Evolutionary conservation across 2,329 filamentous ascomycete genomes (phyloP), one percentile per base, ranked within the genome.

Genomic region (Exutisphaerella laricina): DNA sequence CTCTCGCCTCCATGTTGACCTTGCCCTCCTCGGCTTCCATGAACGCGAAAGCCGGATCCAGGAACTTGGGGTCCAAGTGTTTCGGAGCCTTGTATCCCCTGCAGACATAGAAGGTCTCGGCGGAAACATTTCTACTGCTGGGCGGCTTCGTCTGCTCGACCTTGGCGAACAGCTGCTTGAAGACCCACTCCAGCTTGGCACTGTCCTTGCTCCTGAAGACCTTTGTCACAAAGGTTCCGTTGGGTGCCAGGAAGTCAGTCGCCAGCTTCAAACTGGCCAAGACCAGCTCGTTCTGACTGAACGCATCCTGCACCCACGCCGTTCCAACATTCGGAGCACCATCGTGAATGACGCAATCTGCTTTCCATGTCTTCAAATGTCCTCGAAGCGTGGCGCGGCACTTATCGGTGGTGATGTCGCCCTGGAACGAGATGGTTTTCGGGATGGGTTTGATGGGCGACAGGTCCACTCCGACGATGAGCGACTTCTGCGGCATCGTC

Each of bases 31-130:
- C 73, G n/a, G 96, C 71, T 65, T 98, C 92, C 22, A 89, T 89
- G 60, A 98, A 98, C 21, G 97, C 92, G 44, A 85, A 80, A 53
- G 80, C 80, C 4, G 92, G 80, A 59, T 98, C 92, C 39, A 98
- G 73, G 63, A 98, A 94, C 54, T 86, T 86, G 7, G 90, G 88
- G 60, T 98, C 92, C 46, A 98, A 79, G 51, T 81, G 78, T 69
- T 96, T 97, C 3, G 92, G 92, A 0, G 90, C 90, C 69, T 96
- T 97, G 74, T 81, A 98, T 14, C 90, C 92, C 54, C 84, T 80
- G 68, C 90, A 97, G 23, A 98, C 92, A 51, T 97, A 90, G 71
- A 98, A 98, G 29, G 97, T 97, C 72, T 98, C 92, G 53, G 92
- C 92, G 5, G 88, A 96, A 39, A 98, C 90, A 59, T 94, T 96